These are phyloP conservation scores for Boletellus sp. DNA, from an alignment of 768 basidiomycete genomes.

Conservation along the genomic window DNA sequence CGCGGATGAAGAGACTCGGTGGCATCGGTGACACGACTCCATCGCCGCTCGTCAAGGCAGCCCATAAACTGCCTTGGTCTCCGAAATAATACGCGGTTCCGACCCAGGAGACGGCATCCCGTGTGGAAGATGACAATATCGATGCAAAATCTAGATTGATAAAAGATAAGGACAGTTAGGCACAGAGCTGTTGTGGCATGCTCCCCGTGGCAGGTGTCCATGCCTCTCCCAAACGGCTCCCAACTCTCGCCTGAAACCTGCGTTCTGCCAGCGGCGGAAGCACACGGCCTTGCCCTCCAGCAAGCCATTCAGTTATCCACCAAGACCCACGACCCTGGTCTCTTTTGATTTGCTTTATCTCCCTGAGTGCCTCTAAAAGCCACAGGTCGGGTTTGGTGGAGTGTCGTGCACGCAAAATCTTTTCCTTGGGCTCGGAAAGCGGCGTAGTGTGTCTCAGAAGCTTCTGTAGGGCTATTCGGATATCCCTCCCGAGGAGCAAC, in stretches of 20 bases:
- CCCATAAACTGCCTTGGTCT: constrained; percentile 2
- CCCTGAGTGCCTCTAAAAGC: constrained; percentile 35
- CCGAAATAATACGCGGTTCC: neutral
- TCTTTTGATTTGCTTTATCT: constrained; percentile 33
- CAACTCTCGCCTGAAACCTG: constrained; percentile 10
- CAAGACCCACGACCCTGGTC: constrained; percentile 26
- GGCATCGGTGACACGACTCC: neutral
- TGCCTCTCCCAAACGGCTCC: neutral
- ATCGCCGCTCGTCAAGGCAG: neutral
- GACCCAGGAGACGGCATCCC: neutral
- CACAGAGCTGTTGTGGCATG: constrained; percentile 3
- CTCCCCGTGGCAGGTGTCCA: neutral
- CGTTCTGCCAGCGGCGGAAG: constrained; percentile 18
- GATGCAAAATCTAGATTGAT: constrained; percentile 3
- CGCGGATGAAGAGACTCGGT: neutral
- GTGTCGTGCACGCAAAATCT: constrained; percentile 20
- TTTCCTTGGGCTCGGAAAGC: constrained; percentile 17
- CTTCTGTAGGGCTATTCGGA: constrained; percentile 40
- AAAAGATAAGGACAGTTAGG: constrained; percentile 1
- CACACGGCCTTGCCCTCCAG: constrained; percentile 18
- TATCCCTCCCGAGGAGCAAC: constrained; percentile 36
- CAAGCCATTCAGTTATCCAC: constrained; percentile 29
- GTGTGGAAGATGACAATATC: neutral
- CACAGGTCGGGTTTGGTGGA: constrained; percentile 35
- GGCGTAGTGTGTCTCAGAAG: constrained; percentile 25